Evolutionary conservation across 352 stramenopile species (phyloP).

Genomic region (Thalassiosira mediterranea): DNA sequence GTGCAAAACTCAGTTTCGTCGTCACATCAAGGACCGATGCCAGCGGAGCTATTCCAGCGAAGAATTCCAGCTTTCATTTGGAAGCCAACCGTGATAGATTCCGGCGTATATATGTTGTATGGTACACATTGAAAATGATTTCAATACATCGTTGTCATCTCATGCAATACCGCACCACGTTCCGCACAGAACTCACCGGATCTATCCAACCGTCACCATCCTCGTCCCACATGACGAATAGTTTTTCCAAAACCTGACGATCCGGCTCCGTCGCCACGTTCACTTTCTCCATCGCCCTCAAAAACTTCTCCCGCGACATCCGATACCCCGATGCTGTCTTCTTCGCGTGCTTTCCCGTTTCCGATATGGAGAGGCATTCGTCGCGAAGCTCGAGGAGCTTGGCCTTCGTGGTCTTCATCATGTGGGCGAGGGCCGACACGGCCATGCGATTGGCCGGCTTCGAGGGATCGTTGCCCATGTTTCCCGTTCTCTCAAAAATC

Average conservation of each 20-base stretch:
- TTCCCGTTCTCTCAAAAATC: no score
- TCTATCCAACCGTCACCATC: constrained; percentile 37
- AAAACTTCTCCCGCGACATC: constrained; percentile 23
- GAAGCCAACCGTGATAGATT: background rate
- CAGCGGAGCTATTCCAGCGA: constrained; percentile 35
- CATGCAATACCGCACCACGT: no score
- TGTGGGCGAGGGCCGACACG: constrained; percentile 40
- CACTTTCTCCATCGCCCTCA: constrained; percentile 21
- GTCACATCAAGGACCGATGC: constrained; percentile 42
- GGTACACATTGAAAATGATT: no score
- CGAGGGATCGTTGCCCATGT: constrained; percentile 39
- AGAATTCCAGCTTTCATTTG: constrained; percentile 31
- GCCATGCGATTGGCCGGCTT: constrained; percentile 44
- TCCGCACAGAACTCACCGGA: constrained; percentile 43
- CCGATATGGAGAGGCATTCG: constrained; percentile 24
- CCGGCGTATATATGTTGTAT: no score
- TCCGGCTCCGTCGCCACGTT: constrained; percentile 27
- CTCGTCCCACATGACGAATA: constrained; percentile 47
- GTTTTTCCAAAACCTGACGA: constrained; percentile 42
- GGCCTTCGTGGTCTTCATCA: constrained; percentile 43
- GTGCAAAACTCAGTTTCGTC: constrained; percentile 40
- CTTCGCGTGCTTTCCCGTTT: constrained; percentile 12
- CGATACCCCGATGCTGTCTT: constrained; percentile 24
- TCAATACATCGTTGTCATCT: no score
- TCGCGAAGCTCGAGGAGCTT: constrained; percentile 37